phyloP scores from a whole-genome alignment of 768 basidiomycete genomes.

The Tulasnella sp. region DNA sequence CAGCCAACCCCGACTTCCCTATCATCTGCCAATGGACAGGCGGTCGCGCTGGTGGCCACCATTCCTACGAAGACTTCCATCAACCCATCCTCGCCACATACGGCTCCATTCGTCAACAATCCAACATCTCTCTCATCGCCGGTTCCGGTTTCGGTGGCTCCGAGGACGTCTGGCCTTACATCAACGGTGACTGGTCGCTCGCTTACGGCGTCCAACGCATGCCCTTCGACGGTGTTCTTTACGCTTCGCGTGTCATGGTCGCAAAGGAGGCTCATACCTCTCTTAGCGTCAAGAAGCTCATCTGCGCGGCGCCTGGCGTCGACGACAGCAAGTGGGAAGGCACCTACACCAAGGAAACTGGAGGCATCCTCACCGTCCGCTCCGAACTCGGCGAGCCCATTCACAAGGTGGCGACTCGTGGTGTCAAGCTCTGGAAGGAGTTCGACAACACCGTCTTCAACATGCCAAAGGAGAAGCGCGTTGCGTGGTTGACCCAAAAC shows the following conservation, averaged over 20 bases:
- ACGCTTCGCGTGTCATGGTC: slow-evolving; percentile 97
- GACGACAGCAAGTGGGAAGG: slow-evolving; percentile 93
- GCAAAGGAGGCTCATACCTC: slow-evolving; percentile 98
- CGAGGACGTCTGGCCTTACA: slow-evolving; percentile 94
- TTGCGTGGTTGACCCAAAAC: slow-evolving; percentile 81
- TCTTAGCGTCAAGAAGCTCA: slow-evolving; percentile 93
- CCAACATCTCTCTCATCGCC: slow-evolving; percentile 84
- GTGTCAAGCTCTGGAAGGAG: slow-evolving; percentile 94
- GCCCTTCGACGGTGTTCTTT: slow-evolving; percentile 98
- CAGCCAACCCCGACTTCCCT: slow-evolving; percentile 92
- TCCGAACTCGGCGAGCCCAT: slow-evolving; percentile 99
- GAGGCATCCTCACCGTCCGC: slow-evolving; percentile 93
- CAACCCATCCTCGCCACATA: slow-evolving; percentile 93
- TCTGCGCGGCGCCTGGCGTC: slow-evolving; percentile 92
- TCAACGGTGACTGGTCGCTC: slow-evolving; percentile 94
- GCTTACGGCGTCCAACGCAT: slow-evolving; percentile 87
- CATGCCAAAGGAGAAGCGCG: slow-evolving; percentile 93
- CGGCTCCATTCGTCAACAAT: slow-evolving; percentile 81
- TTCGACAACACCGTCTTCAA: slow-evolving; percentile 97
- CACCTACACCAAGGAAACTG: slow-evolving; percentile 91
- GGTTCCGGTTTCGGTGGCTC: slow-evolving; percentile 97
- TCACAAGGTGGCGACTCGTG: slow-evolving; percentile 98
- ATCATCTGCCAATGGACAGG: slow-evolving; percentile 99
- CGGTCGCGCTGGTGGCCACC: slow-evolving; percentile 97
- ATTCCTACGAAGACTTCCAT: slow-evolving; percentile 98